Evolutionary conservation across 2,329 filamentous ascomycete species (phyloP).

Genomic region (Cytospora mali): DNA sequence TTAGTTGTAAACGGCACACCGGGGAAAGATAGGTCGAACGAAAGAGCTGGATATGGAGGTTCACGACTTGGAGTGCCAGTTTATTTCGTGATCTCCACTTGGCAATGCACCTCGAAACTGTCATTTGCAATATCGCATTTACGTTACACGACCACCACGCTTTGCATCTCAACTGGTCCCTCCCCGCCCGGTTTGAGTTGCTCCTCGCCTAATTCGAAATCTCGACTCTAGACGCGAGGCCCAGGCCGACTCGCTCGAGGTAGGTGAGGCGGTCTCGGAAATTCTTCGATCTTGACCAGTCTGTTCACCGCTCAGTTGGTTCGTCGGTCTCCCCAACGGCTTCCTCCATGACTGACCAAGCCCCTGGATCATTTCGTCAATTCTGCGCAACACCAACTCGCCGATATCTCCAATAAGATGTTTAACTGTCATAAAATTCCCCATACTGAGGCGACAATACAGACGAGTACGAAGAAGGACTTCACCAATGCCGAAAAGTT

Average conservation of each 20-base stretch:
- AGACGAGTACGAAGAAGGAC: neutral
- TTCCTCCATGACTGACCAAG: accelerated
- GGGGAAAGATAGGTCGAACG: no score
- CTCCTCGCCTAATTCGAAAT: neutral
- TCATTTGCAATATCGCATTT: neutral
- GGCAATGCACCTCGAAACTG: no score
- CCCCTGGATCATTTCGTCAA: neutral
- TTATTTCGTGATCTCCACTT: no score
- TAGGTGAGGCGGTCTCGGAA: neutral
- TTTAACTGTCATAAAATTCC: neutral
- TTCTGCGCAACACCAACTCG: neutral
- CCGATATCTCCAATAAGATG: neutral
- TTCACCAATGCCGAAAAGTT: neutral
- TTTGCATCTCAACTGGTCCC: neutral
- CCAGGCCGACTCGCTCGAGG: neutral
- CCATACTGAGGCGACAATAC: neutral
- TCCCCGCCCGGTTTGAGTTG: neutral
- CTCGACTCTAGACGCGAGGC: neutral
- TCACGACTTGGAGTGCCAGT: no score
- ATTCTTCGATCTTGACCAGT: neutral
- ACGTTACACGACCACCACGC: neutral
- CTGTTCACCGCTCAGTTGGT: neutral
- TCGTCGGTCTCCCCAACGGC: no score
- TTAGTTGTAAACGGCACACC: no score
- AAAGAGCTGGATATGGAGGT: no score